Evolutionary conservation across 83 land plant genomes (phyloP).

Genomic region (Isoetes engelmannii): DNA sequence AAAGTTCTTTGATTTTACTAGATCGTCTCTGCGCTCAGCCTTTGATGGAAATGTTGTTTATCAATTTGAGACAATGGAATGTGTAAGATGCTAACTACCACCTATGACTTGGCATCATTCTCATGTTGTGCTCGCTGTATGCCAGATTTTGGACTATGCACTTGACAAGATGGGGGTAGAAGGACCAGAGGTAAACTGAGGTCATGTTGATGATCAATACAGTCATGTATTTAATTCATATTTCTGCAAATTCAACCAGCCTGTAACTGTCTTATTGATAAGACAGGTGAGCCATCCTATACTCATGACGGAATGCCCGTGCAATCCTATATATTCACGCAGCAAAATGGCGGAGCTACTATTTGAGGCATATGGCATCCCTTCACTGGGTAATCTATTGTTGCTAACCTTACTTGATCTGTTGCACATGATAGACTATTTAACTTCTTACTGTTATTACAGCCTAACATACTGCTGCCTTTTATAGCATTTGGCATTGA

Average conservation of each 20-base stretch:
- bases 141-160: slow-evolving; percentile 81
- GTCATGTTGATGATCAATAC: too few species aligned
- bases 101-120: not conserved
- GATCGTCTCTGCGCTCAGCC: slow-evolving; percentile 71
- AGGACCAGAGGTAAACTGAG: slow-evolving; percentile 22
- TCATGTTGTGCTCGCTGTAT: not conserved
- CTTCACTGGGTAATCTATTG: slow-evolving; percentile 64
- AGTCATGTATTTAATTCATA: too few species aligned
- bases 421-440: too few species aligned
- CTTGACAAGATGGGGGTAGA: slow-evolving; percentile 81
- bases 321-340: slow-evolving; percentile 86
- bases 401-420: not conserved
- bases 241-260: too few species aligned
- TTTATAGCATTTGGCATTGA: slow-evolving; percentile 89
- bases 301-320: slow-evolving; percentile 85
- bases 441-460: too few species aligned
- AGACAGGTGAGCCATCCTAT: slow-evolving; percentile 88
- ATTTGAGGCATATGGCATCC: slow-evolving; percentile 88
- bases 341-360: slow-evolving; percentile 97
- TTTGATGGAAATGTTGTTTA: slow-evolving; percentile 91
- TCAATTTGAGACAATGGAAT: slow-evolving; percentile 98
- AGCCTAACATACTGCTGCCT: too few species aligned
- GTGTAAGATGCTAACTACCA: slow-evolving; percentile 42
- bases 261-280: not conserved
- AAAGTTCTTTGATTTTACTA: slow-evolving; percentile 81